These are phyloP conservation scores for Rhinocladiella mackenziei DNA, from an alignment of 2,329 filamentous ascomycete species.

Conservation along the genomic window DNA sequence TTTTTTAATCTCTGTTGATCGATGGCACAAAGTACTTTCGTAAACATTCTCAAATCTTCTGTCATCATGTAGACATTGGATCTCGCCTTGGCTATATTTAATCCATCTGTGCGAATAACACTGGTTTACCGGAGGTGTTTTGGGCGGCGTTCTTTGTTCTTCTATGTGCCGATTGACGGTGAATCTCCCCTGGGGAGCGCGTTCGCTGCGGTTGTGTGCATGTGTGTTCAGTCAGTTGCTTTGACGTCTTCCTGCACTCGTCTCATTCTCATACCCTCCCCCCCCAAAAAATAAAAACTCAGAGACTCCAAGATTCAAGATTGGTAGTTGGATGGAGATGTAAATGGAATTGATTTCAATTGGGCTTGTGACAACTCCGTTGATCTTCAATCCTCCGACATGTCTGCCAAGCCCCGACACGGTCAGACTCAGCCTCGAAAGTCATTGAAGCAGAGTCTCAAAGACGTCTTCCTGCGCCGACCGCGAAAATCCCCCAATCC, in stretches of 20 bases:
- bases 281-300: conserved; percentile 5
- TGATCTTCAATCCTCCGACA: conserved; percentile 2
- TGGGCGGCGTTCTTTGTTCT: conserved; percentile 5
- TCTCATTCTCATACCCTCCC: background rate
- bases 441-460: conserved; percentile 27
- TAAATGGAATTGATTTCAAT: no score
- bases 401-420: conserved; percentile 19
- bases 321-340: no score
- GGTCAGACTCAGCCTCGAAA: conserved; percentile 13
- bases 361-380: no score
- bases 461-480: conserved; percentile 25
- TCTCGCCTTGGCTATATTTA: background rate
- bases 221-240: background rate
- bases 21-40: background rate
- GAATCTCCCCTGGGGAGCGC: background rate
- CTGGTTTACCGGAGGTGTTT: background rate
- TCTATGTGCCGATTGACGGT: no score
- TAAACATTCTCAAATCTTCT: background rate
- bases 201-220: conserved; percentile 4
- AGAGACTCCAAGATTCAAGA: no score
- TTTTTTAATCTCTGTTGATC: background rate
- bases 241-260: background rate
- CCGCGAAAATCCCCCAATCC: conserved; percentile 12
- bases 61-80: conserved; percentile 6
- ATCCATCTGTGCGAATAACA: background rate